Conservation (phyloP, 2,329 filamentous ascomycete genomes). For the Fusarium robinianum region DNA sequence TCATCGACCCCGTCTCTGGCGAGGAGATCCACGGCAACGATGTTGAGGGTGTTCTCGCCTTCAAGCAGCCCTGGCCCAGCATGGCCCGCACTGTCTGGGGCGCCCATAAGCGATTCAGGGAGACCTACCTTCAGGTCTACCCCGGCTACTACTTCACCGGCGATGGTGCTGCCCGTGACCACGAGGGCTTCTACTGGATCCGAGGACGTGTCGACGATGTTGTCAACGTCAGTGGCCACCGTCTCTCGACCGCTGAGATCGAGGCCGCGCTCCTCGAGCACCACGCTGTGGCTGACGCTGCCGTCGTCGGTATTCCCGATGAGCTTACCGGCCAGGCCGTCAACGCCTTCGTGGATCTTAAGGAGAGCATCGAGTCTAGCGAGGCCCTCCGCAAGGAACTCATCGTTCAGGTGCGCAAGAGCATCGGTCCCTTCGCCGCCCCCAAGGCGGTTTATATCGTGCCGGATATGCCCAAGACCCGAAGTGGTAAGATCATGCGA, state of each 20-base stretch:
- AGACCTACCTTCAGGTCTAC: conserved; percentile 97
- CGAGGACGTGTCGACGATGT: conserved; percentile 97
- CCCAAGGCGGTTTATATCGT: conserved; percentile 93
- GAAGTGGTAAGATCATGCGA: conserved; percentile 98
- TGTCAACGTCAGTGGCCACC: conserved; percentile 95
- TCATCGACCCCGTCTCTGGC: conserved; percentile 94
- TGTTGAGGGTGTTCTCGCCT: conserved; percentile 93
- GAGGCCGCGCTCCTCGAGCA: conserved; percentile 97
- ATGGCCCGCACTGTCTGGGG: conserved; percentile 99
- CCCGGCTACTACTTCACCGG: conserved; percentile 97
- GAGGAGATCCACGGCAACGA: conserved; percentile 94
- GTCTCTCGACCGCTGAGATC: conserved; percentile 95
- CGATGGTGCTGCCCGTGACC: conserved; percentile 92
- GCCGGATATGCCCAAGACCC: conserved; percentile 93
- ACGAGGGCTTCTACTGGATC: conserved; percentile 99
- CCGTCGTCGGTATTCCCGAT: conserved; percentile 90
- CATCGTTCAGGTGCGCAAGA: conserved; percentile 92
- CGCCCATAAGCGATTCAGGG: conserved; percentile 97
- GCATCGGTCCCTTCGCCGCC: conserved; percentile 95
- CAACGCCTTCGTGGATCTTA: conserved; percentile 93
- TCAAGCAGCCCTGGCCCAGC: conserved; percentile 98
- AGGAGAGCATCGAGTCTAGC: conserved; percentile 75
- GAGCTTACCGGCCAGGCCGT: conserved; percentile 97
- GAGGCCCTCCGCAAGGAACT: conserved; percentile 92
- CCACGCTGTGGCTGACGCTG: conserved; percentile 85